Percentiles rank a stretch among this genome's conserved stretches.
These are phyloP conservation scores for Perkinsus chesapeaki DNA, from an alignment of 169 alveolate genomes.

Conservation along the genomic window DNA sequence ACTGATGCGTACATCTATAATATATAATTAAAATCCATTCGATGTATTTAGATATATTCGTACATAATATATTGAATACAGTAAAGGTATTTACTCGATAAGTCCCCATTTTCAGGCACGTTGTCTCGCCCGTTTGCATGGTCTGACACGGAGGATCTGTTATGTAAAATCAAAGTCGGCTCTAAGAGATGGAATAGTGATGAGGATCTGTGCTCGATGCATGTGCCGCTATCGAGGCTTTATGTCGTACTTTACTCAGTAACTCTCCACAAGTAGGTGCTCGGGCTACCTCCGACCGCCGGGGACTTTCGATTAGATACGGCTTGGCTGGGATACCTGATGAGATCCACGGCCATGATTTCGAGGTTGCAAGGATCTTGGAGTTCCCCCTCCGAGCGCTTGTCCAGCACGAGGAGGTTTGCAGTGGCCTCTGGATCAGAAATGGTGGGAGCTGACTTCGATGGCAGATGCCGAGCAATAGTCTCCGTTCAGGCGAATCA, in stretches of 20 bases:
- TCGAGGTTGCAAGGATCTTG: neutral
- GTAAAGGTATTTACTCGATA: too few species aligned
- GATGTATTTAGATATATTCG: neutral
- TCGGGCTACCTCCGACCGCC: neutral
- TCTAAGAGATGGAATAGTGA: neutral
- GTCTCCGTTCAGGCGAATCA: neutral
- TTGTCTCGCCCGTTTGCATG: neutral
- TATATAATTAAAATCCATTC: too few species aligned
- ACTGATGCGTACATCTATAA: too few species aligned
- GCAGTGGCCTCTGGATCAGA: neutral
- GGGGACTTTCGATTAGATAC: neutral
- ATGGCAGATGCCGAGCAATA: too few species aligned
- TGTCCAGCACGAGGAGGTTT: neutral
- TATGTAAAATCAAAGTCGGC: neutral
- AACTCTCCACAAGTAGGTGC: neutral
- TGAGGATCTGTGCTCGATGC: neutral
- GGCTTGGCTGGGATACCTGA: neutral
- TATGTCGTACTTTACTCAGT: neutral
- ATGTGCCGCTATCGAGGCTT: neutral
- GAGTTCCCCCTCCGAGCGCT: neutral
- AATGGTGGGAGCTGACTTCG: neutral
- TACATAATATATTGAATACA: neutral
- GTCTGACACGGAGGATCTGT: neutral
- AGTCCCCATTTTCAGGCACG: neutral
- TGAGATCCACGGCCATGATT: neutral